These are phyloP conservation scores for Pseudomonodictys pantanalensis DNA, from an alignment of 495 filamentous ascomycete species.

Conservation along the genomic window DNA sequence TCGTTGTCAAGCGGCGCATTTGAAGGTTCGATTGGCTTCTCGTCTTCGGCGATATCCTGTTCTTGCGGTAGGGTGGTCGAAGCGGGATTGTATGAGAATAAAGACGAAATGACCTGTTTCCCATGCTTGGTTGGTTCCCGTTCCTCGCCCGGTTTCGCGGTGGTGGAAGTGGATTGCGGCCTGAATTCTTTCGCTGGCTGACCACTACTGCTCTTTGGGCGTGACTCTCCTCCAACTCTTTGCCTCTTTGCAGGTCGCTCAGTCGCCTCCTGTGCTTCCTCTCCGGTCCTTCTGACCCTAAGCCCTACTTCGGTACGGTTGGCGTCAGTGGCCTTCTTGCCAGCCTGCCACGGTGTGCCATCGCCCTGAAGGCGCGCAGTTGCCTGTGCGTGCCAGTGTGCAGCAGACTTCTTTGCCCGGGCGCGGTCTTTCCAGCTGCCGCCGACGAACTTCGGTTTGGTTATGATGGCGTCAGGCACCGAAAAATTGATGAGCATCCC, in stretches of 20 bases:
- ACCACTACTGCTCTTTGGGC: slow-evolving; percentile 6
- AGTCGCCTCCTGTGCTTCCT: slow-evolving; percentile 15
- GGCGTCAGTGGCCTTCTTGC: slow-evolving; percentile 1
- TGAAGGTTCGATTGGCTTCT: slow-evolving; percentile 68
- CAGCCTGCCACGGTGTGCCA: neutral
- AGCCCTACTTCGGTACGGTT: slow-evolving; percentile 22
- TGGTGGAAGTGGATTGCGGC: slow-evolving; percentile 9
- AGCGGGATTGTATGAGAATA: slow-evolving; percentile 84
- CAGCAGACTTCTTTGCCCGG: slow-evolving; percentile 70
- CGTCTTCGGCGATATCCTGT: slow-evolving; percentile 36
- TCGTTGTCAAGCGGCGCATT: slow-evolving; percentile 91
- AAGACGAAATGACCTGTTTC: slow-evolving; percentile 73
- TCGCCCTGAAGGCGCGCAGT: slow-evolving; percentile 8
- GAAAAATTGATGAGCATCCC: slow-evolving; percentile 92
- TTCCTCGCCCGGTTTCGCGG: slow-evolving; percentile 13
- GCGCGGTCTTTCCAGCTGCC: slow-evolving; percentile 88
- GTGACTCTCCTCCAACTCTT: slow-evolving; percentile 31
- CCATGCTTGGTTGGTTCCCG: slow-evolving; percentile 14
- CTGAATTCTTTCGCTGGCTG: slow-evolving; percentile 2
- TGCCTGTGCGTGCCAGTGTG: slow-evolving; percentile 47
- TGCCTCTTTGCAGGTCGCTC: slow-evolving; percentile 37
- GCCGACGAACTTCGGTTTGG: slow-evolving; percentile 73
- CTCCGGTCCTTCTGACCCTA: slow-evolving; percentile 16
- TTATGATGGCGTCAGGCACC: slow-evolving; percentile 55
- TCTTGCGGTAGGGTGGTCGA: slow-evolving; percentile 42